These are phyloP conservation scores for Podospora sp. DNA, from an alignment of 495 filamentous ascomycete genomes.

Conservation along the genomic window DNA sequence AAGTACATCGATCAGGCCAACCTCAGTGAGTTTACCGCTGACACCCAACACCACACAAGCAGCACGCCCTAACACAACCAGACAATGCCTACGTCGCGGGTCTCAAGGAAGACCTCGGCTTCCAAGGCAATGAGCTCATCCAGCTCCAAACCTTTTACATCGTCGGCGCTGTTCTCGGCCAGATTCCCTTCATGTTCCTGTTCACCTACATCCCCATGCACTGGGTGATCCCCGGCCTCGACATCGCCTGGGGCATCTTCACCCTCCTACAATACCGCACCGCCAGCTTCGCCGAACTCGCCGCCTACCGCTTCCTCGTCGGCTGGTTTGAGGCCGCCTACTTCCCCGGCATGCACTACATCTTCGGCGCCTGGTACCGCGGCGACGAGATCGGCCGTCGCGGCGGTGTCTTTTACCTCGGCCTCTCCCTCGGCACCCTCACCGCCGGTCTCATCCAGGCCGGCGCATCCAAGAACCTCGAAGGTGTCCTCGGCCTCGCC, in stretches of 20 bases:
- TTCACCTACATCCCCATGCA: slow-evolving; percentile 54
- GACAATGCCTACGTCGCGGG: slow-evolving; percentile 46
- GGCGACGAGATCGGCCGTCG: slow-evolving; percentile 44
- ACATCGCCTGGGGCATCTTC: slow-evolving; percentile 52
- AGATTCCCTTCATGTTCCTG: slow-evolving; percentile 54
- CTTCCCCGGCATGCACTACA: slow-evolving; percentile 33
- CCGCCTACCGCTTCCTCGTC: slow-evolving; percentile 35
- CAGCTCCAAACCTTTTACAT: slow-evolving; percentile 53
- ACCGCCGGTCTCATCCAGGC: slow-evolving; percentile 56
- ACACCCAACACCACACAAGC: background rate
- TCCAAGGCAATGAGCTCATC: slow-evolving; percentile 53
- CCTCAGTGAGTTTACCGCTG: slow-evolving; percentile 21
- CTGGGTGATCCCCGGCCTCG: slow-evolving; percentile 47
- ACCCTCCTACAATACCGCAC: slow-evolving; percentile 50
- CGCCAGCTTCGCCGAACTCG: slow-evolving; percentile 29
- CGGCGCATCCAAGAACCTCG: slow-evolving; percentile 44
- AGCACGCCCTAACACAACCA: slow-evolving; percentile 1
- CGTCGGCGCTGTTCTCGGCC: slow-evolving; percentile 54
- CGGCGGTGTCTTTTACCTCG: slow-evolving; percentile 53
- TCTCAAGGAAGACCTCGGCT: slow-evolving; percentile 41
- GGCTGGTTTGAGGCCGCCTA: slow-evolving; percentile 35
- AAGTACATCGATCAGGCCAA: slow-evolving; percentile 51
- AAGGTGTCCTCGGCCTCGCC: slow-evolving; percentile 50
- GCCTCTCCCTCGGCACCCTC: slow-evolving; percentile 51
- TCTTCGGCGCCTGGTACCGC: slow-evolving; percentile 34